Evolutionary conservation across 2,329 filamentous ascomycete genomes (phyloP), one percentile per base, ranked within the genome.

Genomic region (Penicillium digitatum): DNA sequence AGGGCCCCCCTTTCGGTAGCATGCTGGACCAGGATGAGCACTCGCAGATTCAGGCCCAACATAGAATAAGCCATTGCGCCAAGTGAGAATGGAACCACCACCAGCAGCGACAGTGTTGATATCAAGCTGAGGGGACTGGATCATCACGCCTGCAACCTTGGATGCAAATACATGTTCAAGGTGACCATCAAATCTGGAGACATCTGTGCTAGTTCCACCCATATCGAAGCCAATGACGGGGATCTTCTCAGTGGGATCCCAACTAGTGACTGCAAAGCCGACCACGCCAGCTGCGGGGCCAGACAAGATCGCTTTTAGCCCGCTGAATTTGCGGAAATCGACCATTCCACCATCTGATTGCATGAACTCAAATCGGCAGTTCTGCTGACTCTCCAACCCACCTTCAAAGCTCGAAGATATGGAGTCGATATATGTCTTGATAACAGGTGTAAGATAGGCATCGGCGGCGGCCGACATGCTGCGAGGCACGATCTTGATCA

Each of bases 91-190:
- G 2, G 76, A 78, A 22, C 76, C 76, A 59, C 92, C 92, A 44
- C 92, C 92, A 3, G 92, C 92, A 6, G 92, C 92, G 1, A 96
- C 92, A 0, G 92, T 96, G 72, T 96, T 96, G 75, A 96, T 96
- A 67, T 96, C 91, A 0, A 96, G 81, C 67, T 96, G 91, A 0
- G 92, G 92, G 1, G 89, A 92, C 66, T 96, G 91, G 27, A 96
- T 94, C 0, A 91, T 93, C 0, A 96, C 89, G n/a, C 92, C 92
- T 0, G 92, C 92, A 1, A 90, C 95, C 0, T 90, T 95, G 0
- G 91, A 95, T 73, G 95, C 92, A 63, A 96, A 96, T 0, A 95
- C 90, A 66, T 96, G 92, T 65, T 96, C 92, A 66, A 95, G 93
- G 52, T 89, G 81, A 16, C 92, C 92, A 56, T 88, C 89, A 65